Percentiles rank a stretch among this genome's conserved stretches.
phyloP scores from a whole-genome alignment of 2,329 filamentous ascomycete genomes.

The Ceratocystis ficicola region DNA sequence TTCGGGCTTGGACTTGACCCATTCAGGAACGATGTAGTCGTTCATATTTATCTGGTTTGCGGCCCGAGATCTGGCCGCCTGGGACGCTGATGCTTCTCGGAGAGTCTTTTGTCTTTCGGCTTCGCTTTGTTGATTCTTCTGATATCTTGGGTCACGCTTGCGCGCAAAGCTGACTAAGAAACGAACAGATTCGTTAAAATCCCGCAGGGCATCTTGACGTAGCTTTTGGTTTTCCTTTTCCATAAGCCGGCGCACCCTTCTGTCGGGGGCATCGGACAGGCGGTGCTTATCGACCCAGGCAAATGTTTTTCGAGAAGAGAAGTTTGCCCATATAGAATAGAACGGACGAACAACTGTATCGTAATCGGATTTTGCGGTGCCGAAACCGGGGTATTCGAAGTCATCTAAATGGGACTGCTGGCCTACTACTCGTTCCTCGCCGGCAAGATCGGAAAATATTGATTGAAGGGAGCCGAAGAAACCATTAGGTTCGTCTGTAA shows the following conservation, averaged over 20 bases:
- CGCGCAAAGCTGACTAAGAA: constrained; percentile 78
- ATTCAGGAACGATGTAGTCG: constrained; percentile 19
- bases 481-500: constrained; percentile 64
- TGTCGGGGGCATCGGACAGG: constrained; percentile 74
- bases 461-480: constrained; percentile 74
- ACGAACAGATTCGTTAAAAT: constrained; percentile 87
- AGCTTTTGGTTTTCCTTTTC: constrained; percentile 87
- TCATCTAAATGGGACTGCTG: constrained; percentile 39
- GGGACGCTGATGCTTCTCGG: constrained; percentile 66
- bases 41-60: constrained; percentile 65
- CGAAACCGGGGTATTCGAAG: constrained; percentile 69
- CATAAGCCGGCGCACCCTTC: constrained; percentile 69
- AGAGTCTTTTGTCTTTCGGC: constrained; percentile 67
- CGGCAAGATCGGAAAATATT: constrained; percentile 66
- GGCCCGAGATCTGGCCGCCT: constrained; percentile 70
- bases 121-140: constrained; percentile 63
- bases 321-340: constrained; percentile 68
- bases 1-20: constrained; percentile 51
- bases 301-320: constrained; percentile 75
- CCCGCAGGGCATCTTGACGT: constrained; percentile 67
- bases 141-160: constrained; percentile 80
- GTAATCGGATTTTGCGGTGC: constrained; percentile 60
- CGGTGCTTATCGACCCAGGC: constrained; percentile 81
- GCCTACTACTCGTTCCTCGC: constrained; percentile 50
- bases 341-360: constrained; percentile 68